Conservation (phyloP, 177 flowering plant species). For the Tripterygium wilfordii region DNA sequence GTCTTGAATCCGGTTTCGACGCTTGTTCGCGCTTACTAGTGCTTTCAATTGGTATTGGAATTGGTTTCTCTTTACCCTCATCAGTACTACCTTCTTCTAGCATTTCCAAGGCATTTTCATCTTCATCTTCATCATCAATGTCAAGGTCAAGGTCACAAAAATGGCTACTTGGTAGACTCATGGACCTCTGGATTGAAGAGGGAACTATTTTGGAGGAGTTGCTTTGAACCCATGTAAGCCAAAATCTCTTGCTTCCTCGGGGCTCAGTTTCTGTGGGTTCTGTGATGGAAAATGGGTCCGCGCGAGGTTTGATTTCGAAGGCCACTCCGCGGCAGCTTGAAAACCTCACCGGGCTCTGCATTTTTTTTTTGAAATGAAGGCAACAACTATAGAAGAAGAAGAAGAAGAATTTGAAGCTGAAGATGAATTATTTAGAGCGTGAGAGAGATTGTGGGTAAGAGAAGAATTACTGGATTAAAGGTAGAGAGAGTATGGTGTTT, state of each 20-base stretch:
- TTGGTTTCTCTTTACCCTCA: conserved; percentile 4
- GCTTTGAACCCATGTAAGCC: conserved; percentile 13
- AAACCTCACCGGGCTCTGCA: conserved; percentile 11
- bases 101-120: not conserved
- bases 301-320: conserved; percentile 14
- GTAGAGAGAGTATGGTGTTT: too few relatives aligned
- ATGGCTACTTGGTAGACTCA: conserved; percentile 27
- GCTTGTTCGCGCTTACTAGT: conserved; percentile 6
- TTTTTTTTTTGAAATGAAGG: too few relatives aligned
- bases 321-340: conserved; percentile 21
- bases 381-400: too few relatives aligned
- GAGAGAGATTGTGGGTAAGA: too few relatives aligned
- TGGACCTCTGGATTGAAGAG: conserved; percentile 11
- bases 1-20: conserved; percentile 14
- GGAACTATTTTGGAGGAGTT: conserved; percentile 14
- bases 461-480: not conserved
- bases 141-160: conserved; percentile 27
- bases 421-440: too few relatives aligned
- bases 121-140: conserved; percentile 6
- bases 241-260: conserved; percentile 6
- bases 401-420: too few relatives aligned
- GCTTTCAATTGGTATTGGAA: not conserved
- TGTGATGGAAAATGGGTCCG: conserved; percentile 15
- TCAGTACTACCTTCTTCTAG: conserved; percentile 10
- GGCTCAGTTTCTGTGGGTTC: conserved; percentile 4